Evolutionary conservation across 2,329 filamentous ascomycete species (phyloP), one percentile per base, ranked within the genome.

Genomic region (Fusarium fracticaudum): DNA sequence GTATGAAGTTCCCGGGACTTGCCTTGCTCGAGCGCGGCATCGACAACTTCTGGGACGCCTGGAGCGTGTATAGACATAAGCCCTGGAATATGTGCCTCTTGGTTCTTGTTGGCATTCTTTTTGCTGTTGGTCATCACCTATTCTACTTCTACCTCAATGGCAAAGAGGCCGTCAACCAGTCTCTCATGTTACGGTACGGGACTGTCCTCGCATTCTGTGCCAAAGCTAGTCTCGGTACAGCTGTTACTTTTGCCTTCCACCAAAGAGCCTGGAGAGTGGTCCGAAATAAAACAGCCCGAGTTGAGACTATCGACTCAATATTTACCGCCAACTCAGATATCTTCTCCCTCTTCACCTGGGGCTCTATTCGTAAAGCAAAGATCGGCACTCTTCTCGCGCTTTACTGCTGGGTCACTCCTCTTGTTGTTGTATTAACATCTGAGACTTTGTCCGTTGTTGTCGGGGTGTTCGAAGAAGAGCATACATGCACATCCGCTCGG

Each of bases 111-210:
- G 50, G 50, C 24, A 38, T 2, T 5, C 13, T 54, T 0, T 54
- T 54, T 2, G 50, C 33, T 6, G 5, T 54, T 22, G 14, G 33
- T 0, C 33, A 54, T 13, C 50, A 54, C 18, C 9, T 54, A 1
- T 38, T 54, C 8, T 54, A 54, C 10, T 7, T 37, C 2, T 3
- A 3, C 2, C 50, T 54, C 2, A 2, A 38, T 5, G 33, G 24
- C 6, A 37, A 5, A 54, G 50, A 54, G 1, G 50, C 50, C 17
- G 0, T 54, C 7, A 54, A 54, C 24, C 50, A 54, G 5, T 26
- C 33, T 1, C 0, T 54, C 7, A 38, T 54, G 50, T 0, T 29
- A 22, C 33, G 24, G 0, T 54, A 54, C 0, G 50, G 50, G 0
- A 54, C 50, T 0, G 0, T 5, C 24, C 1, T 54, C 7, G 50